Evolutionary conservation across 148 eudicot genomes (phyloP).

Genomic region (Nepenthes gracilis): DNA sequence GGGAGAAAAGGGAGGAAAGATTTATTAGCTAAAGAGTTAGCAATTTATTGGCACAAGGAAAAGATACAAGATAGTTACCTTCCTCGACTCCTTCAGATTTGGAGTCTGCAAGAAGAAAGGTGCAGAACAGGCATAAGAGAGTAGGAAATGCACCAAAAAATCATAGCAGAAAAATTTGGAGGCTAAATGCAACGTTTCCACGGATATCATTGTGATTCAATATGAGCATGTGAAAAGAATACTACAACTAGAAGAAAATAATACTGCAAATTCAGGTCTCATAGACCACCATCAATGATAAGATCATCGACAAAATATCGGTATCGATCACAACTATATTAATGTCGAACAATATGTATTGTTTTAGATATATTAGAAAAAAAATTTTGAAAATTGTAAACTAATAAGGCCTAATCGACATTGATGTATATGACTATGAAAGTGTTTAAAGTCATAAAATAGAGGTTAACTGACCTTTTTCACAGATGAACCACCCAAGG

Average conservation of each 20-base stretch:
- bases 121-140: slow-evolving; percentile 4
- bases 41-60: neutral
- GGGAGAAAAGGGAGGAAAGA: neutral
- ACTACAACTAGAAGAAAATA: neutral
- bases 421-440: too few relatives aligned
- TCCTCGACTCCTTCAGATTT: slow-evolving; percentile 17
- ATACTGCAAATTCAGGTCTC: too few relatives aligned
- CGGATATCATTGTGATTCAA: too few relatives aligned
- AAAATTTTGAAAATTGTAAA: too few relatives aligned
- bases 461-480: slow-evolving; percentile 31
- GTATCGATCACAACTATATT: too few relatives aligned
- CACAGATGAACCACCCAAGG: slow-evolving; percentile 69
- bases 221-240: neutral
- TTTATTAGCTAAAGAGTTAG: neutral
- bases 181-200: neutral
- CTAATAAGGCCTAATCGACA: too few relatives aligned
- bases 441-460: neutral
- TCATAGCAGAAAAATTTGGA: neutral
- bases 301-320: too few relatives aligned
- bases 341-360: too few relatives aligned
- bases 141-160: neutral
- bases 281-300: too few relatives aligned
- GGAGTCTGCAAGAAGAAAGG: slow-evolving; percentile 28
- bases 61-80: slow-evolving; percentile 19
- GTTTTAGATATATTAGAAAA: too few relatives aligned